Evolutionary conservation across 306 rosid species (phyloP), one percentile per base, ranked within the genome.

Genomic region (Boehmeria nivea): DNA sequence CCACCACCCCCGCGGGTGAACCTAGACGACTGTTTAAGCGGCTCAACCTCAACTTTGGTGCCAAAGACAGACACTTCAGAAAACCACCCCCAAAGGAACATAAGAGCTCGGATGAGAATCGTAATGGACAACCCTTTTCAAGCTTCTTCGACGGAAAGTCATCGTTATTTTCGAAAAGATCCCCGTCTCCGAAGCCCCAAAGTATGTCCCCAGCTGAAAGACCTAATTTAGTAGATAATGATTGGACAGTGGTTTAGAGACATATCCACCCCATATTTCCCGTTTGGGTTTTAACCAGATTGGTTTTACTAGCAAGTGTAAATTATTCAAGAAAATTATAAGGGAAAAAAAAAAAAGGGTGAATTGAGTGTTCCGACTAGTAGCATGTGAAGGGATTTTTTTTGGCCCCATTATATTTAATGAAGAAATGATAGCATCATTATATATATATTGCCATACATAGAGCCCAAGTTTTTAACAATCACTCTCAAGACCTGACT

Each of bases 131-230:
- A 60, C 82, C 89, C 6, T 78, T 91, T 57, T 78, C 94, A 0
- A 81, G 74, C 59, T 93, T 87, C 86, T 82, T 93, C 12, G 95
- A 93, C 60, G 73, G 72, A 65, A 87, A 81, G 79, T 80, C 99
- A 67, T 84, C 93, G 10, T 60, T 84, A 57, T 85, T 87, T 63
- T 75, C 84, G n/a, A 82, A 72, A 85, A 91, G 75, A 66, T 81
- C 86, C 69, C 83, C 84, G 66, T 83, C 86, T 69, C 83, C 84
- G 0, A 83, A 69, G 58, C 70, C 81, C 49, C 85, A 70, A 57
- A 60, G 51, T 52, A 34, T 62, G 8, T 22, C 81, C 23, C 68
- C 74, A 39, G 66, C 69, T 16, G 80, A 59, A 60, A 78, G 82
- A 72, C 26, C 63, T 33, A 40, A 55, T 71, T 60, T 71, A 3